A percentile compares a stretch with the other conserved stretches of the same genome.
These are phyloP conservation scores for Boletales sp. DNA, from an alignment of 768 basidiomycete species.

Conservation along the genomic window DNA sequence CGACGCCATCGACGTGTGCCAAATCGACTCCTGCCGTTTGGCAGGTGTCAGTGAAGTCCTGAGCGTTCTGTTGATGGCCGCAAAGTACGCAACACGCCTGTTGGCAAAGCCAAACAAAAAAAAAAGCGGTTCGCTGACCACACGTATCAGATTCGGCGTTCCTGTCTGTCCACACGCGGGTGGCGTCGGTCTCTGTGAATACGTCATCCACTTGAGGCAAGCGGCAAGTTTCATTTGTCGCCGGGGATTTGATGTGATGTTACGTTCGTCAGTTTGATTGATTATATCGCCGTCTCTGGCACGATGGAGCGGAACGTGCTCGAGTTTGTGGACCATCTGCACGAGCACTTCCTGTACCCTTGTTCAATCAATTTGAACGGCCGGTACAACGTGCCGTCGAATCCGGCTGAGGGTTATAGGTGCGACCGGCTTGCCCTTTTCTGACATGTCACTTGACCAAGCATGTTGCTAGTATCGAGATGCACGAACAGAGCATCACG, in stretches of 20 bases:
- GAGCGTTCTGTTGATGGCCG: constrained; percentile 87
- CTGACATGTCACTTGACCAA: not conserved
- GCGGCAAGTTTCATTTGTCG: constrained; percentile 4
- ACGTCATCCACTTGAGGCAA: constrained; percentile 81
- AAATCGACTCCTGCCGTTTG: constrained; percentile 92
- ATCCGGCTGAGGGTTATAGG: constrained; percentile 72
- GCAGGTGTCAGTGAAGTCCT: constrained; percentile 96
- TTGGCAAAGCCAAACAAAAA: not conserved
- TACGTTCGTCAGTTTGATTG: constrained; percentile 62
- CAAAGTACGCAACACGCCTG: constrained; percentile 54
- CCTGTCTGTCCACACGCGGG: constrained; percentile 95
- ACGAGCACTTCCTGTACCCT: constrained; percentile 89
- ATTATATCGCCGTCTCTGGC: constrained; percentile 90
- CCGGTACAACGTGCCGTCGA: constrained; percentile 81
- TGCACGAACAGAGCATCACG: constrained; percentile 75
- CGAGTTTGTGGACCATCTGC: constrained; percentile 86
- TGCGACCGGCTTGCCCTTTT: constrained; percentile 1
- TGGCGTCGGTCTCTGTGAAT: constrained; percentile 93
- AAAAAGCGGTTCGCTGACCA: not conserved
- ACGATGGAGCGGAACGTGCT: constrained; percentile 94
- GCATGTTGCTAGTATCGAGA: constrained; percentile 67
- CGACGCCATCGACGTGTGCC: constrained; percentile 91
- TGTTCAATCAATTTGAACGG: constrained; percentile 84
- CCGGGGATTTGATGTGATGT: not conserved
- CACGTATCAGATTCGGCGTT: constrained; percentile 66